Conservation (phyloP, 371 early-diverging fungal species). For the Pancytospora philotis region DNA sequence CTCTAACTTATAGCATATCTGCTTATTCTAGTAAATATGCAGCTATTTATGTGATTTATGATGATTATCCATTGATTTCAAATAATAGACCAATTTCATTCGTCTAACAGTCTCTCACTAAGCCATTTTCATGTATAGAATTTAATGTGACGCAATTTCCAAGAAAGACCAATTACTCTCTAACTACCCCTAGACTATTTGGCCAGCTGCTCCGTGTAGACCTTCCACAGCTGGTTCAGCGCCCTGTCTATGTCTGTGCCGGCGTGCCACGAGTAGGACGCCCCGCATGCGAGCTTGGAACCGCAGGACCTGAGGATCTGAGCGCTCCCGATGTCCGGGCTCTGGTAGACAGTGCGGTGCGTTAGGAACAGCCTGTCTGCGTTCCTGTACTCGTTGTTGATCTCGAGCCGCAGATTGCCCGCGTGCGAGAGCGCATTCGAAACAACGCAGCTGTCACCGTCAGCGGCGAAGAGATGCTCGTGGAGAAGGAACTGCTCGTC, state of each 20-base stretch:
- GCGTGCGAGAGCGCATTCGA: not conserved
- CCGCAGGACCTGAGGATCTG: not conserved
- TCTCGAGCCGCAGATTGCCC: not conserved
- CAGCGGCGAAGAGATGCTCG: not conserved
- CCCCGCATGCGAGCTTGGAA: not conserved
- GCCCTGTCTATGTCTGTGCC: not conserved
- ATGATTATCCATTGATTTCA: too few relatives aligned
- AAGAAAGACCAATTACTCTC: too few relatives aligned
- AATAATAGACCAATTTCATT: too few relatives aligned
- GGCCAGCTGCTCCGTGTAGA: not conserved
- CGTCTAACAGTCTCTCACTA: too few relatives aligned
- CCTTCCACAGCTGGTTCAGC: not conserved
- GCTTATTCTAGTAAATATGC: too few relatives aligned
- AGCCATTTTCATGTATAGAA: too few relatives aligned
- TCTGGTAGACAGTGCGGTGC: not conserved
- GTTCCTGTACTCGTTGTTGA: not conserved
- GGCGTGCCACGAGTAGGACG: not conserved
- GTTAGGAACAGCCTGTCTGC: not conserved
- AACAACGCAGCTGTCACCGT: not conserved
- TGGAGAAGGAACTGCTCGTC: constrained; percentile 9
- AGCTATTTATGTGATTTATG: too few relatives aligned
- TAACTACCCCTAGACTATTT: too few relatives aligned
- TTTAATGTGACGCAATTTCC: too few relatives aligned
- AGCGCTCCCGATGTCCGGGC: not conserved
- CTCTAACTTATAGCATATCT: too few relatives aligned